Conservation (phyloP, 768 basidiomycete genomes). For the Naganishia kalamii region DNA sequence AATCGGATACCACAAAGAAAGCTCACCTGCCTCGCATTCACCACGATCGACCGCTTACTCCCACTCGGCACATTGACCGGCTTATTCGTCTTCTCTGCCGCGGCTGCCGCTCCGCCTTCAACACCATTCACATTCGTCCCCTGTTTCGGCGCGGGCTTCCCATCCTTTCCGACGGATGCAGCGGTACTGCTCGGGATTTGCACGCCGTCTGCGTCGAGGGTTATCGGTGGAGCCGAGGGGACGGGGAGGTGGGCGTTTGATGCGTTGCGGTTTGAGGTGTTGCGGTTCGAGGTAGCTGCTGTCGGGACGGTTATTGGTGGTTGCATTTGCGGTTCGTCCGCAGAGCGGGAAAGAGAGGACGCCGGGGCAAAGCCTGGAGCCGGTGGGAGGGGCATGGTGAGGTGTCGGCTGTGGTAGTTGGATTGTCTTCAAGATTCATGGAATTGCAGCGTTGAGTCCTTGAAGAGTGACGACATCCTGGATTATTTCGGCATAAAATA, state of each 20-base stretch:
- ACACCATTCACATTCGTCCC: conserved; percentile 5
- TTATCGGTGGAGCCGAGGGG: conserved; percentile 7
- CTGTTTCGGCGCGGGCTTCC: neutral
- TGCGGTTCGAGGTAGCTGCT: too few species aligned
- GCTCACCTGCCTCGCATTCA: conserved; percentile 24
- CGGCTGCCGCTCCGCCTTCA: neutral
- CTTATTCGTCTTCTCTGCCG: conserved; percentile 11
- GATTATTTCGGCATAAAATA: too few species aligned
- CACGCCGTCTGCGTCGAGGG: neutral
- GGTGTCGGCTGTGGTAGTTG: too few species aligned
- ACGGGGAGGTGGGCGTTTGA: conserved; percentile 13
- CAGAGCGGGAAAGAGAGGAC: neutral
- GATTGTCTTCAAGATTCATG: too few species aligned
- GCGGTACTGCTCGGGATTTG: neutral
- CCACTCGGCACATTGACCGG: conserved; percentile 25
- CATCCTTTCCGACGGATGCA: neutral
- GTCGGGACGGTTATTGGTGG: neutral
- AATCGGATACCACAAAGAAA: too few species aligned
- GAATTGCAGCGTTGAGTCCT: too few species aligned
- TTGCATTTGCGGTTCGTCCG: neutral
- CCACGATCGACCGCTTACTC: conserved; percentile 24
- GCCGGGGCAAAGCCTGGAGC: neutral
- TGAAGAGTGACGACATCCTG: too few species aligned
- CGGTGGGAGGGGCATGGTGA: neutral
- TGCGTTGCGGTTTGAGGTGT: conserved; percentile 13